Base-by-base conservation (phyloP, 192 early-diverging fungal species). In the Mortierella claussenii region DNA sequence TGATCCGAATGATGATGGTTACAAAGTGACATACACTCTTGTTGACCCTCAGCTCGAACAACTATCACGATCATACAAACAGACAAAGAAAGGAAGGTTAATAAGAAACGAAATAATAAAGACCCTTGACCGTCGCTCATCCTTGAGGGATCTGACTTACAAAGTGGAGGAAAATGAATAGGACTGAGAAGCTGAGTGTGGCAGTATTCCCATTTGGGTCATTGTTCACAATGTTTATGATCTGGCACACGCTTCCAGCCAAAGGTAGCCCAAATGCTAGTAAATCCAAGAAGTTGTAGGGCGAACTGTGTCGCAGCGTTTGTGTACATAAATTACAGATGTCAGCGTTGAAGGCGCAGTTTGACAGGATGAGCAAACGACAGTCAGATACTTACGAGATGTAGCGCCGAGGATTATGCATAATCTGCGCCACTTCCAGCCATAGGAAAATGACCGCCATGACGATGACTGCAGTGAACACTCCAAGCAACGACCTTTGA, bases 11-110 rank as follows among this genome's bases (percentile, higher is more conserved):
- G 10, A 67, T 57, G 24, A 67, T 67, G 4, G 65, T 57, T 0
- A 67, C 55, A n/a, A 40, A 65, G 13, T 47, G 31, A 26, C 62
- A 65, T 11, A 65, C 62, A 2, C 52, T 55, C 27, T 54, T 55
- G 42, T 47, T 53, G 30, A 65, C 40, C 20, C 62, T 27, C 1
- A 65, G 28, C 48, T 65, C 62, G 43, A 54, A 65, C 9, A 65
- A 31, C 62, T 65, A 52, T 53, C 13, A 20, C 26, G 40, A 34
- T 43, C 8, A 12, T 23, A 43, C 8, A 42, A 57, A 24, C 4
- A 24, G 21, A 55, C 23, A 40, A 12, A 30, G 34, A 26, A 9
- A 4, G 8, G 23, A 27, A 45, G 37, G 13, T 10, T 40, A 40
- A 40, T 40, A 40, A 10, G 37, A 13, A 40, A 7, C 37, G 37